These are phyloP conservation scores for Gremmenia infestans DNA, from an alignment of 2,329 filamentous ascomycete genomes.

Conservation along the genomic window DNA sequence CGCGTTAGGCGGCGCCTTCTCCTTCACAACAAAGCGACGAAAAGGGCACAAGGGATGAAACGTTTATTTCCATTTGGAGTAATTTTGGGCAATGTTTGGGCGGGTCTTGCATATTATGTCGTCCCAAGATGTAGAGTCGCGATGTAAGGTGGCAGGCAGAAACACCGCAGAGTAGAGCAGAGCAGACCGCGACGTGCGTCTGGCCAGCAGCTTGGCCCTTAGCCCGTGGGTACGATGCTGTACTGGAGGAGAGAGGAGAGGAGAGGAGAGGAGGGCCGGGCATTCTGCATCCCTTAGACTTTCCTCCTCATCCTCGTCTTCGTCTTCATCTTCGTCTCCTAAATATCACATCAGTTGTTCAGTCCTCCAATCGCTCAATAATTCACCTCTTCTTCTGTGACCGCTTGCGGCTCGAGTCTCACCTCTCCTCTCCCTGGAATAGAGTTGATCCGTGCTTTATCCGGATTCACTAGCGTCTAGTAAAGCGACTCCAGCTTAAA, in stretches of 20 bases:
- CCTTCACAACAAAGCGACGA: slow-evolving; percentile 25
- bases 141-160: slow-evolving; percentile 11
- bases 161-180: not conserved
- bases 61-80: slow-evolving; percentile 21
- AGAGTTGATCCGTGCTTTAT: no score
- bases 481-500: not conserved
- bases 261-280: not conserved
- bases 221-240: slow-evolving; percentile 5
- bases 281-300: not conserved
- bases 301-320: not conserved
- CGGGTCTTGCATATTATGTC: slow-evolving; percentile 13
- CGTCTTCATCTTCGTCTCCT: not conserved
- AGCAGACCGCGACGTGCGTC: slow-evolving; percentile 21
- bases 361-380: not conserved
- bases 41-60: slow-evolving; percentile 19
- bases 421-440: no score
- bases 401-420: not conserved
- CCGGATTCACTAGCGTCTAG: not conserved
- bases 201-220: slow-evolving; percentile 5
- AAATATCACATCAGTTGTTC: not conserved
- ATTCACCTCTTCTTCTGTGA: not conserved
- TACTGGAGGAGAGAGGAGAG: slow-evolving; percentile 1
- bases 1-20: slow-evolving; percentile 23
- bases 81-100: slow-evolving; percentile 21
- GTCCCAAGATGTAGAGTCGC: slow-evolving; percentile 18